Percentiles rank a stretch among this genome's conserved stretches.
phyloP scores from a whole-genome alignment of 345 rosid species.

The Litchi chinensis region DNA sequence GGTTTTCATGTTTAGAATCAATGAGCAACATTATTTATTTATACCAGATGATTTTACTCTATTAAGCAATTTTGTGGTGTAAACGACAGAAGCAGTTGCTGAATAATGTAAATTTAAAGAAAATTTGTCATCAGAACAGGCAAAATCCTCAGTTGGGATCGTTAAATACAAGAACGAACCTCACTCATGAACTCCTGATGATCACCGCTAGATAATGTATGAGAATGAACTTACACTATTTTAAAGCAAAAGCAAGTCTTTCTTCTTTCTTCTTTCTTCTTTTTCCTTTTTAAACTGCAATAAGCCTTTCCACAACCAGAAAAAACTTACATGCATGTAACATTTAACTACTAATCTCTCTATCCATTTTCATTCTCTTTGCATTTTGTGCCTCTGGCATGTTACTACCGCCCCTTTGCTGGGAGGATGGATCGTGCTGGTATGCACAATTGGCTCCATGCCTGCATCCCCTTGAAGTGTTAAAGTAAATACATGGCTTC shows the following conservation, averaged over 20 bases:
- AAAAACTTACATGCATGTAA: constrained; percentile 18
- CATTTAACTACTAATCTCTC: constrained; percentile 72
- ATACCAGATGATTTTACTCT: too few relatives aligned
- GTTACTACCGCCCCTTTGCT: constrained; percentile 52
- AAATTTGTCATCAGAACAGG: not conserved
- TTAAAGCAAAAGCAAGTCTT: constrained; percentile 30
- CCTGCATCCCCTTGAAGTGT: constrained; percentile 88
- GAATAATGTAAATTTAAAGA: not conserved
- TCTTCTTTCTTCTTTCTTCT: not conserved
- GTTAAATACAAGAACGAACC: constrained; percentile 12
- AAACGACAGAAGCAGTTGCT: too few relatives aligned
- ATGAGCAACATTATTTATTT: too few relatives aligned
- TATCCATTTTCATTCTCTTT: constrained; percentile 91
- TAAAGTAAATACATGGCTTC: constrained; percentile 93
- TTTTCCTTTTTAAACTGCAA: not conserved
- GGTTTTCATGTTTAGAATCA: too few relatives aligned
- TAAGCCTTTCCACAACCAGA: constrained; percentile 15
- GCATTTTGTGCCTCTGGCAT: constrained; percentile 54
- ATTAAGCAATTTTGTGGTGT: too few relatives aligned
- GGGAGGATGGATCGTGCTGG: constrained; percentile 75
- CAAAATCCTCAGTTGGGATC: constrained; percentile 16
- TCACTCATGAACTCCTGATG: constrained; percentile 15
- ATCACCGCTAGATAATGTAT: not conserved
- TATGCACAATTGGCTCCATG: constrained; percentile 80
- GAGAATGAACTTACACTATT: constrained; percentile 8